Evolutionary conservation across 371 early-diverging fungal species (phyloP).

Genomic region (Mucor mucedo): DNA sequence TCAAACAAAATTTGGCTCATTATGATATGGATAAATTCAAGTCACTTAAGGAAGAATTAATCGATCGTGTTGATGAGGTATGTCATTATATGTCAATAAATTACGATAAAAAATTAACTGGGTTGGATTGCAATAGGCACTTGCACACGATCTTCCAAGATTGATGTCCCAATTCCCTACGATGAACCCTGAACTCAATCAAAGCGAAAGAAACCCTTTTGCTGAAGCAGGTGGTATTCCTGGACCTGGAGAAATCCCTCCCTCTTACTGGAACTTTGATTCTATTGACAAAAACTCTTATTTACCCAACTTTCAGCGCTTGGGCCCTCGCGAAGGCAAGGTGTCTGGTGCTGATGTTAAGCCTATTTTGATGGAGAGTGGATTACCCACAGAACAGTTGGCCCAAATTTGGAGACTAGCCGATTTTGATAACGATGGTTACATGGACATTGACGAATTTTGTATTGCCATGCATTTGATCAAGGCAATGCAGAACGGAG

Average conservation of each 20-base stretch:
- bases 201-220: conserved; percentile 43
- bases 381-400: conserved; percentile 56
- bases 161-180: conserved; percentile 47
- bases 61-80: conserved; percentile 63
- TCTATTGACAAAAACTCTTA: conserved; percentile 51
- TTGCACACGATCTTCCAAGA: conserved; percentile 37
- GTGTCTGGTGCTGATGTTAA: conserved; percentile 61
- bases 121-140: conserved; percentile 18
- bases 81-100: not conserved
- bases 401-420: conserved; percentile 73
- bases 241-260: conserved; percentile 29
- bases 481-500: conserved; percentile 54
- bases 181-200: conserved; percentile 40
- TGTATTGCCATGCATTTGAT: conserved; percentile 67
- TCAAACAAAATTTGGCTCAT: conserved; percentile 61
- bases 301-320: conserved; percentile 18
- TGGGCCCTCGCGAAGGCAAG: conserved; percentile 64
- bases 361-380: conserved; percentile 62
- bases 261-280: conserved; percentile 52
- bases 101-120: not conserved
- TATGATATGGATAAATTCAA: conserved; percentile 84
- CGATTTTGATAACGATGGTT: conserved; percentile 75
- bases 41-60: conserved; percentile 68
- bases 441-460: conserved; percentile 70
- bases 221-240: conserved; percentile 9